These are phyloP conservation scores for Verbena officinalis DNA, from an alignment of 257 asterid species.

Conservation along the genomic window DNA sequence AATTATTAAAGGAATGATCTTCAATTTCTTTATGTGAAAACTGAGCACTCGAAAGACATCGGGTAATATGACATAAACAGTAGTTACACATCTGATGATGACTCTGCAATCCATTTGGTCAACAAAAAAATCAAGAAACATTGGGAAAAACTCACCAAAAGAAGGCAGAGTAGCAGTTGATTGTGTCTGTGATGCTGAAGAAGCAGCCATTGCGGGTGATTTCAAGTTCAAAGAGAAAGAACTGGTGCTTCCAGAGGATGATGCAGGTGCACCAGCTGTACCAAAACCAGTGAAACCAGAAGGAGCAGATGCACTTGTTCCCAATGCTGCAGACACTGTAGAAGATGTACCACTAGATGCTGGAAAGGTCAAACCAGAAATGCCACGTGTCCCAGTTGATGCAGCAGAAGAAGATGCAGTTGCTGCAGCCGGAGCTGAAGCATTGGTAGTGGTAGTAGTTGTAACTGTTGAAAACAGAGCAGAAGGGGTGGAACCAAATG, in stretches of 20 bases:
- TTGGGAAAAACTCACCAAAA: constrained; percentile 49
- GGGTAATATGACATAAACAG: constrained; percentile 12
- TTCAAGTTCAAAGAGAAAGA: constrained; percentile 48
- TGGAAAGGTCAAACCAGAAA: constrained; percentile 43
- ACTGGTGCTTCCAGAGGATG: constrained; percentile 39
- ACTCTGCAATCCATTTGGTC: constrained; percentile 9
- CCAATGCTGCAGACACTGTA: constrained; percentile 33
- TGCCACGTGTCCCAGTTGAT: constrained; percentile 38
- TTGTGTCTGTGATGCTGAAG: constrained; percentile 55
- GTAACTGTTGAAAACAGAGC: constrained; percentile 59
- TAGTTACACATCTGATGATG: background rate
- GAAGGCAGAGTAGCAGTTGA: constrained; percentile 49
- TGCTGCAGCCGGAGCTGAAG: constrained; percentile 39
- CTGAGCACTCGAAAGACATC: background rate
- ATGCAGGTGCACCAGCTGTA: constrained; percentile 34
- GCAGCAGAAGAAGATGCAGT: constrained; percentile 36
- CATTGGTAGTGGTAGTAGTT: constrained; percentile 47
- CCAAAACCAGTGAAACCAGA: constrained; percentile 54
- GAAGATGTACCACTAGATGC: constrained; percentile 38
- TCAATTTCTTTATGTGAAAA: background rate
- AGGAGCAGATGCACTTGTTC: constrained; percentile 43
- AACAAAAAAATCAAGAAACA: too few relatives aligned
- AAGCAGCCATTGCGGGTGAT: constrained; percentile 38
- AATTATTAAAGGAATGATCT: background rate
- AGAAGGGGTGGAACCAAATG: constrained; percentile 50